Evolutionary conservation across 2,329 filamentous ascomycete species (phyloP), one percentile per base, ranked within the genome.

Genomic region (Cladosporium phlei): DNA sequence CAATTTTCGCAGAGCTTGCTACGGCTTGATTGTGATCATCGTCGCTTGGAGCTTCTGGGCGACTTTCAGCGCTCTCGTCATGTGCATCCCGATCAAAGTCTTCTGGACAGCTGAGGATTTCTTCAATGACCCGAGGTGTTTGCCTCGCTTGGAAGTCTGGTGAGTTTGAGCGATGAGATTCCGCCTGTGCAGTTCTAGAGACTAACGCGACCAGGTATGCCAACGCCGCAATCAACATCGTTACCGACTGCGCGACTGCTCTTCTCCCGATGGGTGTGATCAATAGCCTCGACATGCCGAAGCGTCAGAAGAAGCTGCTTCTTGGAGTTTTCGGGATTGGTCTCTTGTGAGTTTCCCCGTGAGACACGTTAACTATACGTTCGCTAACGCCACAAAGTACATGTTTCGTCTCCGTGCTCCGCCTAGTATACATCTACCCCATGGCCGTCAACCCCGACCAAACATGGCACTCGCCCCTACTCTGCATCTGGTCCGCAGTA

Each of bases 321-420:
- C 56, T 66, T 39, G 49, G 54, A 5, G 61, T 67, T 5, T 67
- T 68, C 42, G 58, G 52, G 2, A 44, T 68, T 0, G 66, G 65
- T 24, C 50, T 59, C 10, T 49, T 29, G 43, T 43, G 17, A 21
- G 14, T 33, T 7, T 7, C 24, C n/a, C 24, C 11, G 4, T 17
- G 7, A 14, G 2, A 28, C 16, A 10, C 14, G 5, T n/a, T n/a
- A 20, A 6, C 2, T n/a, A 10, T 39, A 9, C 24, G 4, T 2
- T 11, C 2, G n/a, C 58, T 59, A 34, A 43, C 33, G 5, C 29
- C 5, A 12, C 11, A 11, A 10, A 49, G 38, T 48, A 59, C 60
- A 22, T 65, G 62, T 46, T 48, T 65, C 39, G 52, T 59, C 8
- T 63, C 62, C n/a, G 57, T 63, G 19, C 51, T 65, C 2, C 62